phyloP scores from a whole-genome alignment of 495 filamentous ascomycete genomes.

The Hypoxylon rickii region DNA sequence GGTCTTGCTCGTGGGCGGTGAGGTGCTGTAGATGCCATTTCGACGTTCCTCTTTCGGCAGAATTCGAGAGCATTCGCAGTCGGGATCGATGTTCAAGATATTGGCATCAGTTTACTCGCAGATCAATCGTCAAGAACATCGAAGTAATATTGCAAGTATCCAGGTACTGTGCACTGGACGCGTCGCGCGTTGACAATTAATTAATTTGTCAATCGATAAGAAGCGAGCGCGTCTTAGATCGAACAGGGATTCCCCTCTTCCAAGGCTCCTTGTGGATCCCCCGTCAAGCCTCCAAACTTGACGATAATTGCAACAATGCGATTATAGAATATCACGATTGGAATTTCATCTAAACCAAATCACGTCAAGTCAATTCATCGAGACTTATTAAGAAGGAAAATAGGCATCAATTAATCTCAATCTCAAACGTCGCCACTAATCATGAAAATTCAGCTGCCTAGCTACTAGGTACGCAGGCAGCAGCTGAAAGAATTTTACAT shows the following conservation, averaged over 20 bases:
- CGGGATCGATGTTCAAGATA: background rate
- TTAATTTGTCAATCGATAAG: slow-evolving; percentile 15
- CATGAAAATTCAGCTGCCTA: slow-evolving; percentile 25
- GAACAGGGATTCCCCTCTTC: slow-evolving; percentile 24
- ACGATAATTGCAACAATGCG: slow-evolving; percentile 18
- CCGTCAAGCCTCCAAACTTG: slow-evolving; percentile 25
- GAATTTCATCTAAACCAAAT: background rate
- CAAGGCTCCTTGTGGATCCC: slow-evolving; percentile 1
- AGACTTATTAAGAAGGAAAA: too few species aligned
- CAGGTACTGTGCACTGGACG: slow-evolving; percentile 15
- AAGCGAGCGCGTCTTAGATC: slow-evolving; percentile 14
- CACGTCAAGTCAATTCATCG: background rate
- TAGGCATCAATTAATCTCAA: too few species aligned
- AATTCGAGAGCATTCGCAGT: background rate
- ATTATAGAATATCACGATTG: background rate
- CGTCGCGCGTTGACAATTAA: slow-evolving; percentile 27
- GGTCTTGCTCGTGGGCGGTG: slow-evolving; percentile 53
- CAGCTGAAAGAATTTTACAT: too few species aligned
- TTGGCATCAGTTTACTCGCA: too few species aligned
- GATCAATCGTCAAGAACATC: too few species aligned
- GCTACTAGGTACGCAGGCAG: slow-evolving; percentile 7
- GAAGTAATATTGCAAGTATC: too few species aligned
- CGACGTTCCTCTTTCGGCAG: slow-evolving; percentile 5
- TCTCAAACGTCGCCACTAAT: too few species aligned
- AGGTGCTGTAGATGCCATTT: slow-evolving; percentile 55